phyloP scores from a whole-genome alignment of 2,329 filamentous ascomycete genomes.

The Mollisia scopiformis region DNA sequence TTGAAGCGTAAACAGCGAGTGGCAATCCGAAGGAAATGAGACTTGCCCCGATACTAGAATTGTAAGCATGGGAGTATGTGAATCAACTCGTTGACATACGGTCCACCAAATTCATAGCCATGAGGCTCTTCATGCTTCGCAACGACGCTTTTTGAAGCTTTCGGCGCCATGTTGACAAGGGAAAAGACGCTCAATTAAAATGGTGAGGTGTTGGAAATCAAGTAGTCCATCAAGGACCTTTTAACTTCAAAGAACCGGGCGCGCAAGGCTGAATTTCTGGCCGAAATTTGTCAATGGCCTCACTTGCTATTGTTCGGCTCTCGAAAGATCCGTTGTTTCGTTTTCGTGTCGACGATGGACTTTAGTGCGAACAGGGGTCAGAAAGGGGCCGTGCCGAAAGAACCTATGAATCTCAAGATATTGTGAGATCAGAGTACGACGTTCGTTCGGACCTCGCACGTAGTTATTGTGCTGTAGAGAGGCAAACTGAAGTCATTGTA shows the following conservation, averaged over 20 bases:
- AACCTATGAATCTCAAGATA: too few species aligned
- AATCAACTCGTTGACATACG: conserved; percentile 30
- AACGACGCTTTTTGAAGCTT: conserved; percentile 25
- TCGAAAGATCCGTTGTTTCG: neutral
- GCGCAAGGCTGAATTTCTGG: neutral
- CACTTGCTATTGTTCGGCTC: neutral
- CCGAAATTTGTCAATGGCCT: neutral
- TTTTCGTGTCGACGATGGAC: neutral
- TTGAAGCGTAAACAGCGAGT: conserved; percentile 74
- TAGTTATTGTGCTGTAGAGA: too few species aligned
- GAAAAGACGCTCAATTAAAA: conserved; percentile 5
- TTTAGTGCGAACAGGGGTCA: too few species aligned
- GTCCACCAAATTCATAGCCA: conserved; percentile 40
- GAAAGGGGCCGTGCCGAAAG: neutral
- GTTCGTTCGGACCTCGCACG: too few species aligned
- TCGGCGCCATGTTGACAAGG: conserved; percentile 27
- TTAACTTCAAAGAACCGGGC: neutral
- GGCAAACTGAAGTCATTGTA: neutral
- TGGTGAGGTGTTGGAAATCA: neutral
- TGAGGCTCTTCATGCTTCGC: conserved; percentile 30
- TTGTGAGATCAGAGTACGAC: too few species aligned
- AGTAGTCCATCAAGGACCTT: conserved; percentile 15
- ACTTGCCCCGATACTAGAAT: conserved; percentile 71
- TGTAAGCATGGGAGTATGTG: conserved; percentile 9
- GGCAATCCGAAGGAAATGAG: conserved; percentile 82